Evolutionary conservation across 805 yeast species (phyloP), one percentile per base, ranked within the genome.

Genomic region (Diddensiella transvaalensis): DNA sequence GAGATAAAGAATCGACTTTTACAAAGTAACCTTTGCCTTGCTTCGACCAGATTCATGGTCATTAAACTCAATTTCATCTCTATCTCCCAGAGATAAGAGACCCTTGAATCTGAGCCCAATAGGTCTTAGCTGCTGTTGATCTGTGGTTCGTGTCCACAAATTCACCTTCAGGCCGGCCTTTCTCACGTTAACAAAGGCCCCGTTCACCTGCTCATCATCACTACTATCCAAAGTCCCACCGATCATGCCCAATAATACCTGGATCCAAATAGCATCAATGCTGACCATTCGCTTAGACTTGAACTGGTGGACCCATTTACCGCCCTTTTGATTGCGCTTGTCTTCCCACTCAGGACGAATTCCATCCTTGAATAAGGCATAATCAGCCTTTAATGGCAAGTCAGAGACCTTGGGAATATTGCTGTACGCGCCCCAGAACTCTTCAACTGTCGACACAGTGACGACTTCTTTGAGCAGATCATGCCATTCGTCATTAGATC

Each of bases 341-440:
- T 93, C 98, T 76, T 93, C 99, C 99, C 99, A 93, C 77, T 93
- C 98, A 48, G 99, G 99, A 69, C 87, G 85, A 62, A 93, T 82
- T 50, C 89, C 96, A 66, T 85, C 86, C 73, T 91, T 85, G 77
- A 93, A 93, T 63, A 91, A 80, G 68, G 93, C 96, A 73, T 91
- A 91, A 71, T 93, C 98, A 10, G 96, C 86, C 70, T 83, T 87
- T 62, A 84, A 65, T 60, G 98, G 98, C 65, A 93, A 77, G 65
- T 89, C 96, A 54, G 81, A 80, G 44, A 96, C 96, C 60, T 81
- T 82, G 58, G 98, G 98, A 60, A 93, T 83, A 38, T 95, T 85
- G 70, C 93, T 90, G 76, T 81, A 86, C 57, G 91, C 85, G 22
- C 98, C 99, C 99, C 99, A 93, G 74, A 93, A 93, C 69, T 91